A percentile compares a stretch with the other conserved stretches of the same genome.
These are phyloP conservation scores for Pulveroboletus sp. DNA, from an alignment of 768 basidiomycete genomes.

Conservation along the genomic window DNA sequence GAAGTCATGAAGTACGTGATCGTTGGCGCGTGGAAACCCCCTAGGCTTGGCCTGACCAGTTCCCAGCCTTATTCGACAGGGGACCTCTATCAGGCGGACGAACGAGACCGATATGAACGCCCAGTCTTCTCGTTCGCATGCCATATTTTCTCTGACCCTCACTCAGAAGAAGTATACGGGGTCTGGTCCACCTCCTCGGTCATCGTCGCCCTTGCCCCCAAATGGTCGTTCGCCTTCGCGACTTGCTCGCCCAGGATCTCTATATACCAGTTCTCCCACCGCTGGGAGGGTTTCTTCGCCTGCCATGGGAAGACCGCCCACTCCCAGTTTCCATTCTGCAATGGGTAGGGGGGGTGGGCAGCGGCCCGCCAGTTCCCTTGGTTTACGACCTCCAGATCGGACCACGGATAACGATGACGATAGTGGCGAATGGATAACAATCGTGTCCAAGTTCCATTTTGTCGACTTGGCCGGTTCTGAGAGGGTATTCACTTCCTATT, in stretches of 20 bases:
- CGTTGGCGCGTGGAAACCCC: slow-evolving; percentile 3
- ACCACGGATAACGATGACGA: slow-evolving; percentile 50
- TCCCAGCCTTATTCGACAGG: slow-evolving; percentile 79
- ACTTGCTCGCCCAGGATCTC: slow-evolving; percentile 77
- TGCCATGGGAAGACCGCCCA: slow-evolving; percentile 70
- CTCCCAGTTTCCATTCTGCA: slow-evolving; percentile 74
- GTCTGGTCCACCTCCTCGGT: slow-evolving; percentile 62
- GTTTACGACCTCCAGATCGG: slow-evolving; percentile 54
- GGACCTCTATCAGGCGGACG: slow-evolving; percentile 86
- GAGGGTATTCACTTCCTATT: slow-evolving; percentile 48
- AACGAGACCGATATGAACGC: slow-evolving; percentile 99
- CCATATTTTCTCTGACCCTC: slow-evolving; percentile 95
- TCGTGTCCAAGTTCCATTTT: slow-evolving; percentile 96
- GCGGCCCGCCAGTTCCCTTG: slow-evolving; percentile 79
- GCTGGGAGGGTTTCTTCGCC: slow-evolving; percentile 63
- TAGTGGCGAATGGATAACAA: slow-evolving; percentile 79
- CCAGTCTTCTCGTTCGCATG: slow-evolving; percentile 95
- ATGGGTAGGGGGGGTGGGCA: slow-evolving; percentile 65
- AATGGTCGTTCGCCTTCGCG: slow-evolving; percentile 74
- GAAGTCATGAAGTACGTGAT: slow-evolving; percentile 89
- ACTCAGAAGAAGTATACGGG: slow-evolving; percentile 87
- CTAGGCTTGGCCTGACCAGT: slow-evolving; percentile 21
- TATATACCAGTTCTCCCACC: slow-evolving; percentile 46
- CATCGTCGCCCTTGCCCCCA: slow-evolving; percentile 72
- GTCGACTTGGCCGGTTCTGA: slow-evolving; percentile 98